Conservation (phyloP, 2,329 filamentous ascomycete genomes). For the Paraconiothyrium sp. region DNA sequence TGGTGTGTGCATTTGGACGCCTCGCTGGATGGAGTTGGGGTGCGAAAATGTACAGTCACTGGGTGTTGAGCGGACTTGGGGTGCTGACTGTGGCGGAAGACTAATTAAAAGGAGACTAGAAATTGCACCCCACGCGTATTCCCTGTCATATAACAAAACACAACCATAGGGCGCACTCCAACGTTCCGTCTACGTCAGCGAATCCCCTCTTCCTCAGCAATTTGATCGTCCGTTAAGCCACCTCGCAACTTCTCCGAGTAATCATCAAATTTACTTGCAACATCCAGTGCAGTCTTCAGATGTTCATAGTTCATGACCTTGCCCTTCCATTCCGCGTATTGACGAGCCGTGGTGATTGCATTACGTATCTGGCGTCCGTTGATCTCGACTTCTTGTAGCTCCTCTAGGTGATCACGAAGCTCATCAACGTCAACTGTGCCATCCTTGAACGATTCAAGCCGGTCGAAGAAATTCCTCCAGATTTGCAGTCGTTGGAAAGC, state of each 20-base stretch:
- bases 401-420: conserved; percentile 16
- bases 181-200: not conserved
- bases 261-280: conserved; percentile 23
- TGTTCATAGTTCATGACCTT: conserved; percentile 19
- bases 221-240: conserved; percentile 22
- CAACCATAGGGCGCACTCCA: not conserved
- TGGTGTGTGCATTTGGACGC: not conserved
- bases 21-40: not conserved
- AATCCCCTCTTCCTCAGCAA: conserved; percentile 16
- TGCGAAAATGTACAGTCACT: not conserved
- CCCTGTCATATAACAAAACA: no score
- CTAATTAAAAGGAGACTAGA: not conserved
- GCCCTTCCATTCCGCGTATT: conserved; percentile 28
- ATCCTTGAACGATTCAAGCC: conserved; percentile 20
- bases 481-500: conserved; percentile 50
- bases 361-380: conserved; percentile 62
- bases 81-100: not conserved
- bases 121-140: not conserved
- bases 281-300: conserved; percentile 20
- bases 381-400: conserved; percentile 50
- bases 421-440: conserved; percentile 22
- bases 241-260: conserved; percentile 20
- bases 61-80: conserved; percentile 3
- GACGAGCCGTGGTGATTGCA: conserved; percentile 27
- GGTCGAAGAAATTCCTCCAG: conserved; percentile 42